Evolutionary conservation across 2,329 filamentous ascomycete species (phyloP).

Genomic region (Diaporthe humulicola): DNA sequence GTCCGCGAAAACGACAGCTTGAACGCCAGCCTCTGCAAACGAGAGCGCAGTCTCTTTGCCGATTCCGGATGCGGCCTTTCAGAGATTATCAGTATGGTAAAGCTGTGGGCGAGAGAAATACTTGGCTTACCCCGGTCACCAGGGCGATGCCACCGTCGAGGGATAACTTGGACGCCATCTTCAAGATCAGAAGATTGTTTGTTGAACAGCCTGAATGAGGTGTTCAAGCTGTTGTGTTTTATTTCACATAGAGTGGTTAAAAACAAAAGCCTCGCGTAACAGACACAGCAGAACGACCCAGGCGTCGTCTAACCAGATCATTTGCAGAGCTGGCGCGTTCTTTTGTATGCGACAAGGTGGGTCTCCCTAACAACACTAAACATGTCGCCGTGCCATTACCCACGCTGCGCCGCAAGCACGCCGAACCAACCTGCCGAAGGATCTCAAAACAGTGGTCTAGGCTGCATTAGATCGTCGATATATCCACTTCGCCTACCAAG

Average conservation of each 20-base stretch:
- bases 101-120: background rate
- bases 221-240: too few species aligned
- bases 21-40: slow-evolving; percentile 25
- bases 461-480: slow-evolving; percentile 45
- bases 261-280: background rate
- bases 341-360: background rate
- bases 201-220: background rate
- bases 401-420: background rate
- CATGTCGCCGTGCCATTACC: background rate
- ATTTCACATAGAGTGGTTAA: too few species aligned
- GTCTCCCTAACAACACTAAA: background rate
- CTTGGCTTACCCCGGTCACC: slow-evolving; percentile 20
- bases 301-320: background rate
- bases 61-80: slow-evolving; percentile 27
- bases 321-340: background rate
- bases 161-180: slow-evolving; percentile 4
- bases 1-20: slow-evolving; percentile 31
- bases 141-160: slow-evolving; percentile 23
- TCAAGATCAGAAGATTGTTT: background rate
- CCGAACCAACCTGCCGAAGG: slow-evolving; percentile 3
- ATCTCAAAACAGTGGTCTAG: slow-evolving; percentile 48
- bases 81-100: background rate
- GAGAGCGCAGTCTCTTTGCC: slow-evolving; percentile 30
- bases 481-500: slow-evolving; percentile 44
- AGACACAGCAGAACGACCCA: background rate